Evolutionary conservation across 164 flowering plant genomes (phyloP).

Genomic region (Aristolochia fimbriata): DNA sequence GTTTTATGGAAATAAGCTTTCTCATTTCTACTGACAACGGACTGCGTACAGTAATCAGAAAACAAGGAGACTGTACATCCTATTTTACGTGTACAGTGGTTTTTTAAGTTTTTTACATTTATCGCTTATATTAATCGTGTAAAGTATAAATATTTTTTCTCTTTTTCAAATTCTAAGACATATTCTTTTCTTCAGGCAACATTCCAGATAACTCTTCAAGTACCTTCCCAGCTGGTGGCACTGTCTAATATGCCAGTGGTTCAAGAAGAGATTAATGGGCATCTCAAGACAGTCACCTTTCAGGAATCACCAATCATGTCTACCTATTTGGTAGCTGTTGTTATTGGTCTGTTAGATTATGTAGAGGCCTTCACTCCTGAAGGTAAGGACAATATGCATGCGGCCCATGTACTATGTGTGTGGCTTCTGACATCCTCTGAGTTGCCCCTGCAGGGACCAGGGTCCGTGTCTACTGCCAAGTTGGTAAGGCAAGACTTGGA

Average conservation of each 20-base stretch:
- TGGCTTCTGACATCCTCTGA: too few relatives aligned
- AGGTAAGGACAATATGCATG: slow-evolving; percentile 33
- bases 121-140: too few relatives aligned
- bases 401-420: too few relatives aligned
- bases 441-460: slow-evolving; percentile 41
- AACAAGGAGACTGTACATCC: too few relatives aligned
- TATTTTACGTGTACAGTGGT: too few relatives aligned
- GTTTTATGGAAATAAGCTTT: too few relatives aligned
- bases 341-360: slow-evolving; percentile 89
- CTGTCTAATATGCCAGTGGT: slow-evolving; percentile 91
- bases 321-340: slow-evolving; percentile 90
- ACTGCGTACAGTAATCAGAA: too few relatives aligned
- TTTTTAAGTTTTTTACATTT: too few relatives aligned
- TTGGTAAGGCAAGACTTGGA: slow-evolving; percentile 83
- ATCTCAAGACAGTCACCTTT: slow-evolving; percentile 54
- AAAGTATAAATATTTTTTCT: too few relatives aligned
- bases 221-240: slow-evolving; percentile 74
- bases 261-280: slow-evolving; percentile 59
- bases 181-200: slow-evolving; percentile 48
- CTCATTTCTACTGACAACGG: too few relatives aligned
- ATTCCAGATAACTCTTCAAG: slow-evolving; percentile 74
- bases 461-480: slow-evolving; percentile 83
- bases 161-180: too few relatives aligned
- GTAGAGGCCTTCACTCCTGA: slow-evolving; percentile 78
- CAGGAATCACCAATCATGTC: slow-evolving; percentile 95